Percentiles rank a stretch among this genome's conserved stretches.
These are phyloP conservation scores for Pezicula rhizophila DNA, from an alignment of 2,329 filamentous ascomycete genomes.

Conservation along the genomic window DNA sequence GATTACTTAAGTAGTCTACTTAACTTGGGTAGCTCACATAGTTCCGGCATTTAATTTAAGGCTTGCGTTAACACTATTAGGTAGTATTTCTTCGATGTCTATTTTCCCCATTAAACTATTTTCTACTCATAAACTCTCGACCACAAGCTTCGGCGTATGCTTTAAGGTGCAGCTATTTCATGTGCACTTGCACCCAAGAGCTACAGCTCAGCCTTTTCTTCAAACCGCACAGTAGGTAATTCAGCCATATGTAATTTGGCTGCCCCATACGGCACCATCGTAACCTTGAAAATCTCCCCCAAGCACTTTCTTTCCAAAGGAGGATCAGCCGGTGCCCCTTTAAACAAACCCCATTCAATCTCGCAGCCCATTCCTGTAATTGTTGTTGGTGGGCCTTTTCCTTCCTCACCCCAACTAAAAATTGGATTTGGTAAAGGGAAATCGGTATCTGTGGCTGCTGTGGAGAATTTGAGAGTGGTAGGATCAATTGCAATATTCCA, in stretches of 20 bases:
- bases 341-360: conserved; percentile 31
- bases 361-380: conserved; percentile 33
- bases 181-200: too few relatives aligned
- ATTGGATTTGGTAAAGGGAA: conserved; percentile 18
- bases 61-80: too few relatives aligned
- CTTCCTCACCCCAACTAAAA: conserved; percentile 23
- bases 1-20: too few relatives aligned
- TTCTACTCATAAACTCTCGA: too few relatives aligned
- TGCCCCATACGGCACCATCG: conserved; percentile 39
- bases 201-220: too few relatives aligned
- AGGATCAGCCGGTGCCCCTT: conserved; percentile 30
- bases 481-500: conserved; percentile 30
- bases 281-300: conserved; percentile 28
- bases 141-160: too few relatives aligned
- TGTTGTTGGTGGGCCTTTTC: conserved; percentile 26
- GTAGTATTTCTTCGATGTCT: too few relatives aligned
- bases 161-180: too few relatives aligned
- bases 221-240: conserved; percentile 27
- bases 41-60: too few relatives aligned
- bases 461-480: conserved; percentile 27
- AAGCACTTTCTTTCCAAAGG: conserved; percentile 30
- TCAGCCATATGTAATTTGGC: conserved; percentile 41
- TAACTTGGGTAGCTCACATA: too few relatives aligned
- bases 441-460: conserved; percentile 11
- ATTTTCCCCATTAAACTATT: too few relatives aligned